Conservation (phyloP, 2,329 filamentous ascomycete species). For the Neofusicoccum kwambonambiense region DNA sequence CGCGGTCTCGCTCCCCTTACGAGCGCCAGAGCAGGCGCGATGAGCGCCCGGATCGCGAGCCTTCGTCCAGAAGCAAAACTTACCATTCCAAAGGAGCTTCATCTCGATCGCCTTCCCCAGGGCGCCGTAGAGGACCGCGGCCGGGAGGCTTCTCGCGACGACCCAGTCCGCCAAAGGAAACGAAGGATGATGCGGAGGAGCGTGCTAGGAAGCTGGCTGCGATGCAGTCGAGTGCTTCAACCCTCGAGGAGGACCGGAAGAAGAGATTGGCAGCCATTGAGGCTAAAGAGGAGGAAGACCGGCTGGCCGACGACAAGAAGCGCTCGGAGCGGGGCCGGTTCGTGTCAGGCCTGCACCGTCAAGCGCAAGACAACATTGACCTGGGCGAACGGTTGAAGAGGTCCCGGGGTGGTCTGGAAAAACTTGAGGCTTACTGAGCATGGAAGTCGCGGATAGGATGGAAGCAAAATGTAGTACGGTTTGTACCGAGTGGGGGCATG, state of each 20-base stretch:
- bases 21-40: constrained; percentile 33
- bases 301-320: constrained; percentile 62
- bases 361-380: constrained; percentile 21
- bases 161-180: constrained; percentile 2
- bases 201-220: constrained; percentile 38
- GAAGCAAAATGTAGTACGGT: too few relatives aligned
- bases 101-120: constrained; percentile 25
- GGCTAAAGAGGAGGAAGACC: constrained; percentile 62
- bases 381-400: constrained; percentile 20
- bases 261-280: constrained; percentile 66
- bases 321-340: constrained; percentile 37
- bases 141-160: not conserved
- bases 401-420: constrained; percentile 16
- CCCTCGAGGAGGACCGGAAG: constrained; percentile 69
- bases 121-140: constrained; percentile 18
- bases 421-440: constrained; percentile 13
- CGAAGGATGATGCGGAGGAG: constrained; percentile 31
- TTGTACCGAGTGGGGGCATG: not conserved
- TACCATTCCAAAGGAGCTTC: constrained; percentile 21
- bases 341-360: constrained; percentile 31
- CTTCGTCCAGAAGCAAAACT: constrained; percentile 28
- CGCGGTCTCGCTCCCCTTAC: constrained; percentile 10
- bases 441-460: not conserved
- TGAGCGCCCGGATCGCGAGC: constrained; percentile 22
- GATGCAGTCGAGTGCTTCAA: constrained; percentile 47